Conservation (phyloP, 164 flowering plant species). For the Vitis riparia region DNA sequence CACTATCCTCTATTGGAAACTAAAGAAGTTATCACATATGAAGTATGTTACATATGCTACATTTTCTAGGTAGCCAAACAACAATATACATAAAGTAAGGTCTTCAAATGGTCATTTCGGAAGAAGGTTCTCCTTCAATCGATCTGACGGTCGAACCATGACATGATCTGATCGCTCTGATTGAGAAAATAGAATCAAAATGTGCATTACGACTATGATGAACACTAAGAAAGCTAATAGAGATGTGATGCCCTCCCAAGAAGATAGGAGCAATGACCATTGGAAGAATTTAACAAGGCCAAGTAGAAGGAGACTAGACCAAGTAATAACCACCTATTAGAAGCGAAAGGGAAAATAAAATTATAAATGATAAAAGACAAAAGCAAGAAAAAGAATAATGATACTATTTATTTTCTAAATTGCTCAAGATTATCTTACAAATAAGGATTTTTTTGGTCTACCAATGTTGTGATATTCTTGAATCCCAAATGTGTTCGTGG, state of each 20-base stretch:
- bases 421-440: conserved; percentile 36
- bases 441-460: conserved; percentile 62
- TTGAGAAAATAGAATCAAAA: conserved; percentile 62
- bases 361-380: not conserved
- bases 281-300: conserved; percentile 37
- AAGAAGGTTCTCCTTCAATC: conserved; percentile 7
- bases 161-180: conserved; percentile 24
- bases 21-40: too few species aligned
- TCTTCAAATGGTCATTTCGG: not conserved
- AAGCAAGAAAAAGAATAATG: not conserved
- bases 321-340: conserved; percentile 50
- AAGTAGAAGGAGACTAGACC: conserved; percentile 45
- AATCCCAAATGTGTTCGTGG: conserved; percentile 54
- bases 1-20: not conserved
- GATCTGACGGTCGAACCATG: not conserved
- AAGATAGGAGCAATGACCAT: conserved; percentile 48
- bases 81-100: too few species aligned
- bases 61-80: too few species aligned
- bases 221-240: conserved; percentile 40
- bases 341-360: too few species aligned
- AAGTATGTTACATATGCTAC: too few species aligned
- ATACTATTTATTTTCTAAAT: not conserved
- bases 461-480: conserved; percentile 39
- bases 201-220: conserved; percentile 60
- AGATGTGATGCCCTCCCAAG: conserved; percentile 64